Conservation (phyloP, 345 rosid genomes). For the Luvunga scandens region DNA sequence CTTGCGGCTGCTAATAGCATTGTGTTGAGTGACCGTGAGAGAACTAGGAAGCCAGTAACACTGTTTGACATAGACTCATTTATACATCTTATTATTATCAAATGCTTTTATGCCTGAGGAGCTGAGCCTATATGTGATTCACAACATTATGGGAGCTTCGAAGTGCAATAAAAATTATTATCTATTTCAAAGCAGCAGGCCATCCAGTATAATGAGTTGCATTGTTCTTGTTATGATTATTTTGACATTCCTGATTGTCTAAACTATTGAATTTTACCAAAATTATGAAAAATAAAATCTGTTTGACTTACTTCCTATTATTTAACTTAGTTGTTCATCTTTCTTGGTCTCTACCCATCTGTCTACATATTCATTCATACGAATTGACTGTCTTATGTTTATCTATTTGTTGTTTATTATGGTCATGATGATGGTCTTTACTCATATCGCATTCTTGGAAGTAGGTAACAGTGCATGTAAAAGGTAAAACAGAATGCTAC, state of each 20-base stretch:
- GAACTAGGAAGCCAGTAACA: not conserved
- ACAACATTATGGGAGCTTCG: not conserved
- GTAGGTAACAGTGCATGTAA: conserved; percentile 89
- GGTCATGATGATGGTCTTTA: conserved; percentile 9
- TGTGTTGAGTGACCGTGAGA: not conserved
- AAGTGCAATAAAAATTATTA: not conserved
- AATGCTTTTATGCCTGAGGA: not conserved
- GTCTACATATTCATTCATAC: conserved; percentile 4
- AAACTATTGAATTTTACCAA: not conserved
- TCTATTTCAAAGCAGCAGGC: not conserved
- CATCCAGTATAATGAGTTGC: not conserved
- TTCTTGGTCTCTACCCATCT: not conserved
- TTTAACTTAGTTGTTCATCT: not conserved
- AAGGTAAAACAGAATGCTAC: conserved; percentile 94
- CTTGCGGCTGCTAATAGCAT: not conserved
- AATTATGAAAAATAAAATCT: not conserved
- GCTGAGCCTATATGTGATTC: not conserved
- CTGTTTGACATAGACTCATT: not conserved
- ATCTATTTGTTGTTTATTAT: conserved; percentile 15
- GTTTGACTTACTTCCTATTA: not conserved
- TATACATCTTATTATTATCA: not conserved
- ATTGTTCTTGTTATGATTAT: no score
- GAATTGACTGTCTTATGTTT: not conserved
- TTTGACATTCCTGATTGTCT: not conserved
- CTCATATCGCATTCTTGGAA: conserved; percentile 16